Percentiles rank a stretch among this genome's conserved stretches.
These are phyloP conservation scores for Glebionis coronaria DNA, from an alignment of 129 eudicot species.

Conservation along the genomic window DNA sequence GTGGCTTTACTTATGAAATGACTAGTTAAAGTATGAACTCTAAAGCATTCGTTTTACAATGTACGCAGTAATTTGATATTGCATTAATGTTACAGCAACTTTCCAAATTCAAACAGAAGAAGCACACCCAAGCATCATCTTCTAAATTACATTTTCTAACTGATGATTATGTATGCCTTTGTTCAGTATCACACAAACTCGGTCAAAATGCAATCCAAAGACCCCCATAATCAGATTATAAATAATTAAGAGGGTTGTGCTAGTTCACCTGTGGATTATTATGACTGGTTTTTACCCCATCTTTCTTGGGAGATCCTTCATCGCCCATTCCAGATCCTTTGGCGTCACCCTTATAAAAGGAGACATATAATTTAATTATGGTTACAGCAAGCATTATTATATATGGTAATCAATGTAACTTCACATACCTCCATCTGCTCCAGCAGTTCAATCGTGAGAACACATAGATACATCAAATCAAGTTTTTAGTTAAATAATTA, in stretches of 20 bases:
- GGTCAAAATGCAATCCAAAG: background rate
- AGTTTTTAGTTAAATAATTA: constrained; percentile 22
- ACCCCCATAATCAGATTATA: too few relatives aligned
- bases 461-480: background rate
- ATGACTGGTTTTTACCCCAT: constrained; percentile 41
- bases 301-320: constrained; percentile 39
- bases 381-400: background rate
- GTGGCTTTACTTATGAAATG: too few relatives aligned
- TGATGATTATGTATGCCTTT: too few relatives aligned
- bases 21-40: too few relatives aligned
- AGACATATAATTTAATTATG: constrained; percentile 6
- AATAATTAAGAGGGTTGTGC: too few relatives aligned
- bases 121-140: background rate
- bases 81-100: too few relatives aligned
- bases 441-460: constrained; percentile 26
- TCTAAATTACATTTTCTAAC: too few relatives aligned
- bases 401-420: background rate
- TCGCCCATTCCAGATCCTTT: too few relatives aligned
- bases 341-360: constrained; percentile 50
- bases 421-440: constrained; percentile 70
- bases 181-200: background rate
- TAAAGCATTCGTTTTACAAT: too few relatives aligned
- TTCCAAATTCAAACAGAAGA: background rate
- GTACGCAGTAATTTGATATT: too few relatives aligned
- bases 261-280: constrained; percentile 44